Percentiles rank a stretch among this genome's conserved stretches.
phyloP scores from a whole-genome alignment of 176 grass and related monocot genomes.

The Eleusine indica region DNA sequence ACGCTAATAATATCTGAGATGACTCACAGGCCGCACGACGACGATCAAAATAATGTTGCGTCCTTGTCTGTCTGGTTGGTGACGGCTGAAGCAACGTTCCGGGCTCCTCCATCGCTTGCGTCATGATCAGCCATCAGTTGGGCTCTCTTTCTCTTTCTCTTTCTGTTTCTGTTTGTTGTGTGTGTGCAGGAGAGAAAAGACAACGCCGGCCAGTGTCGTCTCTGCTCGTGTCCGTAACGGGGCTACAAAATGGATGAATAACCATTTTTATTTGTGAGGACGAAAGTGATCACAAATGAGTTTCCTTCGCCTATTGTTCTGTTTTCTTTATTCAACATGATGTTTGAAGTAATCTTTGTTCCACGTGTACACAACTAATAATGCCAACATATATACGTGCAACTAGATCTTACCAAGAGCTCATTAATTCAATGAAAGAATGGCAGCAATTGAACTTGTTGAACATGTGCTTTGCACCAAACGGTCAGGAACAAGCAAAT shows the following conservation, averaged over 20 bases:
- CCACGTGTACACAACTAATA: neutral
- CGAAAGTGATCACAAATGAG: neutral
- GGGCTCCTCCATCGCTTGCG: neutral
- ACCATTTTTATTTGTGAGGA: neutral
- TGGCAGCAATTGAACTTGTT: no score
- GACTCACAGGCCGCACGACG: neutral
- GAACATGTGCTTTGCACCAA: no score
- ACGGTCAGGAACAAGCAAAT: no score
- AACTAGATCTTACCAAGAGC: no score
- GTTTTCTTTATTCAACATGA: neutral
- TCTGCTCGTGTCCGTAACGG: no score
- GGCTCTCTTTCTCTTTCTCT: neutral
- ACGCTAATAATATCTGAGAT: neutral
- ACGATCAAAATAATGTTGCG: neutral
- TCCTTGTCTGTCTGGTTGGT: neutral
- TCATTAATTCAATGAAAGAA: no score
- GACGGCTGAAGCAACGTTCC: neutral
- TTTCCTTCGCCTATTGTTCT: neutral
- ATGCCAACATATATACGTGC: no score
- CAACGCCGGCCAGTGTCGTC: no score
- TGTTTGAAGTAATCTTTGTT: neutral
- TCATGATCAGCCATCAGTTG: constrained; percentile 1
- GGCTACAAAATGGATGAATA: no score
- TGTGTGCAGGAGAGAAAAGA: neutral
- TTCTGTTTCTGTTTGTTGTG: neutral